Evolutionary conservation across 2,329 filamentous ascomycete species (phyloP).

Genomic region (Elsinoe ampelina): DNA sequence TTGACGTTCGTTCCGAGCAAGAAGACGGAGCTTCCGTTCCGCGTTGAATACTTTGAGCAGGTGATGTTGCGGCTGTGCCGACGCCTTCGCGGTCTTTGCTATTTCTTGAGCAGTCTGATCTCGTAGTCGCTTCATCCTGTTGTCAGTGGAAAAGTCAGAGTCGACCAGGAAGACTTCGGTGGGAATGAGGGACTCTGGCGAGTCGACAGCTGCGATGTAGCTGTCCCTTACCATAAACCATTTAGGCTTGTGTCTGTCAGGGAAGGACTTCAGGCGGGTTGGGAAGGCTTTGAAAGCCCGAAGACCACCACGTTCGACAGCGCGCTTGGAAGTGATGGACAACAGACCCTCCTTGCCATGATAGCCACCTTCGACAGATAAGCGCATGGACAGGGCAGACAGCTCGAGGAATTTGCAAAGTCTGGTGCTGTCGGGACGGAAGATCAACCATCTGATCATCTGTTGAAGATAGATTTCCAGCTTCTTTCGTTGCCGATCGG

Average conservation of each 20-base stretch:
- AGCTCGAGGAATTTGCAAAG: slow-evolving; percentile 93
- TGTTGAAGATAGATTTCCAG: slow-evolving; percentile 85
- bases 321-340: slow-evolving; percentile 77
- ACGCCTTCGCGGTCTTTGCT: slow-evolving; percentile 53
- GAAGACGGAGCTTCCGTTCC: slow-evolving; percentile 81
- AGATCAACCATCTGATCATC: slow-evolving; percentile 95
- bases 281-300: slow-evolving; percentile 14
- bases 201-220: slow-evolving; percentile 97
- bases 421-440: slow-evolving; percentile 88
- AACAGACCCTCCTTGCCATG: slow-evolving; percentile 96
- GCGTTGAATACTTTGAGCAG: slow-evolving; percentile 81
- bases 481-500: slow-evolving; percentile 73
- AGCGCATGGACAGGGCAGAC: slow-evolving; percentile 82
- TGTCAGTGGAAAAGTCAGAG: slow-evolving; percentile 70
- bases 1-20: slow-evolving; percentile 83
- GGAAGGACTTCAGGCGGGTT: slow-evolving; percentile 26
- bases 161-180: slow-evolving; percentile 99
- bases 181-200: slow-evolving; percentile 95
- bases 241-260: slow-evolving; percentile 75
- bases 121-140: slow-evolving; percentile 48
- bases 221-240: slow-evolving; percentile 98
- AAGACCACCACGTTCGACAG: slow-evolving; percentile 32
- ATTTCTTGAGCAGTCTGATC: slow-evolving; percentile 52
- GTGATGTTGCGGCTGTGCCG: slow-evolving; percentile 62
- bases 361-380: slow-evolving; percentile 91